Conservation (phyloP, 306 rosid species). For the Inga laurina region DNA sequence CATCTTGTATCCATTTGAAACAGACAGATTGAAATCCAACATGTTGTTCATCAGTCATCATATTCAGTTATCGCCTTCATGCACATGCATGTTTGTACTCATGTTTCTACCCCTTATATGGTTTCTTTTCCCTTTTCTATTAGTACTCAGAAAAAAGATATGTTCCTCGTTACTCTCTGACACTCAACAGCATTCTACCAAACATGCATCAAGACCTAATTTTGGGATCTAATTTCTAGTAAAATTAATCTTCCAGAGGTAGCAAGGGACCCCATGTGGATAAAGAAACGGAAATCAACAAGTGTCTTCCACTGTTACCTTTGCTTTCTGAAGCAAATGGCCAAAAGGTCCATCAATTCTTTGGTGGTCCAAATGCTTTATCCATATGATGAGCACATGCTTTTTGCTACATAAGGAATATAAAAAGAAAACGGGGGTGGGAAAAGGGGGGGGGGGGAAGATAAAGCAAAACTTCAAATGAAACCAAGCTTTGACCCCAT, state of each 20-base stretch:
- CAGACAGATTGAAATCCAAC: conserved; percentile 40
- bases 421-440: background rate
- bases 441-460: background rate
- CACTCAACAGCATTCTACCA: conserved; percentile 26
- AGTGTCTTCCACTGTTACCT: conserved; percentile 39
- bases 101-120: conserved; percentile 15
- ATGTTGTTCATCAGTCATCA: conserved; percentile 39
- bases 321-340: conserved; percentile 45
- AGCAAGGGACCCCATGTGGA: conserved; percentile 49
- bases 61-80: conserved; percentile 19
- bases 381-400: conserved; percentile 48
- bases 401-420: conserved; percentile 25
- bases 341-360: conserved; percentile 47
- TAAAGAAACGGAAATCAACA: conserved; percentile 27
- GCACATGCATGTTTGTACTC: conserved; percentile 41
- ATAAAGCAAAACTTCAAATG: conserved; percentile 6
- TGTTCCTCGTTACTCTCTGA: conserved; percentile 23
- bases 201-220: conserved; percentile 25
- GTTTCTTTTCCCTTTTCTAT: conserved; percentile 12
- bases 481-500: conserved; percentile 15
- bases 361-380: conserved; percentile 50
- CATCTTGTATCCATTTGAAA: conserved; percentile 40
- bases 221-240: conserved; percentile 19
- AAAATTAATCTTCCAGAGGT: conserved; percentile 23
- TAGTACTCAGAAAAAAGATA: conserved; percentile 22